Conservation (phyloP, 495 filamentous ascomycete species). For the Elasticomyces elasticus region DNA sequence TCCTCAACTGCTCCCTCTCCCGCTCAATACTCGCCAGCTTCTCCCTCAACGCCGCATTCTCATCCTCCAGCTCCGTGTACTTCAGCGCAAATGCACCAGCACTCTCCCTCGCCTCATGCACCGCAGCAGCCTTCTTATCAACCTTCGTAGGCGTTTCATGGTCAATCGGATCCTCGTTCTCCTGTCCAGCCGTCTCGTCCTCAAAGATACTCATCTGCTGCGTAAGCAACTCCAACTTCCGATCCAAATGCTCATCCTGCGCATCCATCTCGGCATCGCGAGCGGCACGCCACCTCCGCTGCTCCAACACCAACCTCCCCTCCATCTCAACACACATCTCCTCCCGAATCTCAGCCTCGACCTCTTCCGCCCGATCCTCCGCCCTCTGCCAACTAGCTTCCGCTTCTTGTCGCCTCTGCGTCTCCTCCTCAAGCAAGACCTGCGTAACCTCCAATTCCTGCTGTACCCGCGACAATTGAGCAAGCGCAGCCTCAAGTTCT, state of each 20-base stretch:
- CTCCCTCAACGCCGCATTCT: slow-evolving; percentile 30
- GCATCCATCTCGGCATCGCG: slow-evolving; percentile 56
- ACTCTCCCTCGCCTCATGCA: background rate
- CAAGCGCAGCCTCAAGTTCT: slow-evolving; percentile 64
- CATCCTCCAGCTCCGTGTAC: slow-evolving; percentile 27
- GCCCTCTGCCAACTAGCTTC: slow-evolving; percentile 32
- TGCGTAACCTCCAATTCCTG: slow-evolving; percentile 60
- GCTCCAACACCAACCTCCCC: slow-evolving; percentile 57
- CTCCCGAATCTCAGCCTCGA: slow-evolving; percentile 83
- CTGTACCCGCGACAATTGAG: slow-evolving; percentile 63
- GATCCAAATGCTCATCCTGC: slow-evolving; percentile 74
- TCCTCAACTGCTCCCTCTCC: slow-evolving; percentile 23
- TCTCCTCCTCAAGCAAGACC: slow-evolving; percentile 54
- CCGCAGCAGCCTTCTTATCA: background rate
- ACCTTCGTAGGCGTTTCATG: background rate
- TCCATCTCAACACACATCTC: slow-evolving; percentile 86
- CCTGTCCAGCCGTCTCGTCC: slow-evolving; percentile 16
- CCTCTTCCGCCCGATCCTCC: slow-evolving; percentile 44
- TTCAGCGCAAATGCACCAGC: background rate
- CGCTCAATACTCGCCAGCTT: slow-evolving; percentile 27
- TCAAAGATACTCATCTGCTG: slow-evolving; percentile 42
- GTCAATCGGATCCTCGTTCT: slow-evolving; percentile 8
- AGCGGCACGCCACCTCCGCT: slow-evolving; percentile 63
- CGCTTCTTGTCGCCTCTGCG: slow-evolving; percentile 40
- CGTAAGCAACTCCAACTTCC: slow-evolving; percentile 79